phyloP scores from a whole-genome alignment of 345 rosid species.

The Murraya koenigii region DNA sequence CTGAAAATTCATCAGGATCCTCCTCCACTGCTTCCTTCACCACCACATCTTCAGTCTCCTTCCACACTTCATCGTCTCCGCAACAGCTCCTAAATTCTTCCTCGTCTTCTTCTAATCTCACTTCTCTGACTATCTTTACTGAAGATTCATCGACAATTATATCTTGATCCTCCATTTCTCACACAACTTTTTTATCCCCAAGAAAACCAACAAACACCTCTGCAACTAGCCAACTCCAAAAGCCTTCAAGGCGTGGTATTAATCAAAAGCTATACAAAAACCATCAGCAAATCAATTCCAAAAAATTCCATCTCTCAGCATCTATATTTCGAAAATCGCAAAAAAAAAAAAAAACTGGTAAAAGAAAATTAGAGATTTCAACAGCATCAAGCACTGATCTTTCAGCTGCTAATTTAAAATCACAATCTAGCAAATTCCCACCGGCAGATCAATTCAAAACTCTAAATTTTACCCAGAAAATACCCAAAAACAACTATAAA shows the following conservation, averaged over 20 bases:
- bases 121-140: conserved; percentile 38
- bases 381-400: conserved; percentile 14
- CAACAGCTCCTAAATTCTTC: conserved; percentile 95
- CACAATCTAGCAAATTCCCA: conserved; percentile 23
- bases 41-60: conserved; percentile 55
- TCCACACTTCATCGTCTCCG: conserved; percentile 90
- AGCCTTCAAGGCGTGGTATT: conserved; percentile 26
- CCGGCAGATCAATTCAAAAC: conserved; percentile 38
- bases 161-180: conserved; percentile 51
- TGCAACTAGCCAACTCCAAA: neutral
- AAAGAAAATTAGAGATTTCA: conserved; percentile 11
- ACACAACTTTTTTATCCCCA: conserved; percentile 9
- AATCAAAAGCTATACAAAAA: conserved; percentile 17
- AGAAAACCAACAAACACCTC: neutral
- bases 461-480: conserved; percentile 3
- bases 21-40: conserved; percentile 31
- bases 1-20: conserved; percentile 66
- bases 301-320: conserved; percentile 15
- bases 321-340: conserved; percentile 9
- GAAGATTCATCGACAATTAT: conserved; percentile 34
- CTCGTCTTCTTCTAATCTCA: conserved; percentile 61
- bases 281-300: conserved; percentile 23
- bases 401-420: conserved; percentile 18
- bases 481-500: conserved; percentile 16
- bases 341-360: conserved; percentile 3